These are phyloP conservation scores for Pyrus communis DNA, from an alignment of 306 rosid species.

Conservation along the genomic window DNA sequence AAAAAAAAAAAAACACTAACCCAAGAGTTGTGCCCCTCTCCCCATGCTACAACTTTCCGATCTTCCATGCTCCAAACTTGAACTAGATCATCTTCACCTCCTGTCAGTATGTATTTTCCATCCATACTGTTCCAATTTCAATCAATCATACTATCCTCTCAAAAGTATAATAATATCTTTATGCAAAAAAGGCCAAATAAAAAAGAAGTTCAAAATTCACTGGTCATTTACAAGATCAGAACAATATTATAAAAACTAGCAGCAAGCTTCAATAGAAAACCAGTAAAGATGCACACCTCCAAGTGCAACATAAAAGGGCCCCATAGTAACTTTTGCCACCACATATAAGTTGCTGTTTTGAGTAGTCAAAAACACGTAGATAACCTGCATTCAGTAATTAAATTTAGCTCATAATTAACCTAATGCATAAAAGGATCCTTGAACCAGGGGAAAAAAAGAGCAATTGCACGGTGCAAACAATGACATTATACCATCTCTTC, in stretches of 20 bases:
- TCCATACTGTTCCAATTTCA: conserved; percentile 50
- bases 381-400: conserved; percentile 51
- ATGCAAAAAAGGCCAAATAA: not conserved
- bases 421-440: not conserved
- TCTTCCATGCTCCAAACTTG: conserved; percentile 99
- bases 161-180: not conserved
- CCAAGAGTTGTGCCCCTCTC: conserved; percentile 99
- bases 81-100: conserved; percentile 98
- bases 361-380: conserved; percentile 86
- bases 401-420: conserved; percentile 11
- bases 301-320: conserved; percentile 89
- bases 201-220: not conserved
- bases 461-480: conserved; percentile 5
- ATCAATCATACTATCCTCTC: conserved; percentile 6
- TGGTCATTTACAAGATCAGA: conserved; percentile 6
- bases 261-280: conserved; percentile 12
- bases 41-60: conserved; percentile 98
- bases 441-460: not conserved
- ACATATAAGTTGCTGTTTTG: conserved; percentile 78
- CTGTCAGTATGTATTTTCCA: conserved; percentile 90
- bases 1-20: conserved; percentile 27
- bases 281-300: conserved; percentile 58
- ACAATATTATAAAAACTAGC: conserved; percentile 1
- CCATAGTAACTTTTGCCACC: conserved; percentile 99
- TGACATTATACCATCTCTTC: conserved; percentile 76